Evolutionary conservation across 306 rosid species (phyloP), one percentile per base, ranked within the genome.

Genomic region (Dryas alaskensis): DNA sequence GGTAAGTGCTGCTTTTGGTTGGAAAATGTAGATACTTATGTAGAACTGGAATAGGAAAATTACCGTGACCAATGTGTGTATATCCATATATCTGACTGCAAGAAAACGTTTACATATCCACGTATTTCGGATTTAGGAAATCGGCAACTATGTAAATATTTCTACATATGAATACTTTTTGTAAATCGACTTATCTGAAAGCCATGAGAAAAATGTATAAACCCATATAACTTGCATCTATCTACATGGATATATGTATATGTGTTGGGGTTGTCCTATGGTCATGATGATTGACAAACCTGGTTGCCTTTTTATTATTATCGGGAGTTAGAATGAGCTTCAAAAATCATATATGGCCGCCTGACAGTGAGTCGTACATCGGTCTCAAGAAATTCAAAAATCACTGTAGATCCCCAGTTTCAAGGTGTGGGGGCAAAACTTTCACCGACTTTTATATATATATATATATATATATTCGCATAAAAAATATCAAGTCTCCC

Each of bases 51-150:
- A 75, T 40, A 55, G 43, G 44, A 42, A 14, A 48, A 9, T 60
- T 53, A 19, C 39, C 6, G 43, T 7, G 9, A 65, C 8, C 55
- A n/a, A 10, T 47, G 40, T 16, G 62, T 49, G 37, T 48, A 45
- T 58, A 58, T 16, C 8, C 57, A n/a, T 39, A 17, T 10, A 14
- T 49, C 51, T 27, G 42, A 62, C 31, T 27, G 8, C 16, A 19
- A 62, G 40, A 10, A 62, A 13, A 51, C 7, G 17, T 63, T 47
- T 51, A 63, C 13, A 19, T 31, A 31, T 31, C 44, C 62, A 52
- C 62, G 39, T 52, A 52, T 16, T 69, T 52, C 37, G 73, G 61
- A 5, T 69, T 37, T 69, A 37, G 73, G 47, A 69, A 37, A 51
- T 37, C 61, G 37, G 37, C 14, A 40, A 52, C 49, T 49, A 4